Base-by-base conservation (phyloP, 805 yeast species). In the Suhomyces sp. region DNA sequence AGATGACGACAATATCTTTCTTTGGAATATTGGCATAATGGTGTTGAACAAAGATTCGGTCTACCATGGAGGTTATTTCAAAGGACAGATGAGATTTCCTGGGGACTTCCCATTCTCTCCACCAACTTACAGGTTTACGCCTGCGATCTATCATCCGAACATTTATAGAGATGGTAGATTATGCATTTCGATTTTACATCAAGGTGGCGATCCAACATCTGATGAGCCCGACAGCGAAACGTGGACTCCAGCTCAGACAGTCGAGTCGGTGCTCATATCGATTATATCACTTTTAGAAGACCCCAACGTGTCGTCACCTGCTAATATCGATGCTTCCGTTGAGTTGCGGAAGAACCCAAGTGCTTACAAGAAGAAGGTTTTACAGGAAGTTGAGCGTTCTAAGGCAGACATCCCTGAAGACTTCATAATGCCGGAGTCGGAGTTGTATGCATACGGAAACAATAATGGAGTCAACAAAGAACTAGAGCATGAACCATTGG, bases 141-240 rank as follows among this genome's bases (percentile, higher is more conserved):
- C 97, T 12, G 86, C 96, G 43, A 89, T 93, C 59, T 92, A 84
- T 72, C 98, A 93, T 64, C 98, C 98, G 22, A 93, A 93, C 67
- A 96, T 93, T 50, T 93, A 93, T 72, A 81, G 89, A 54, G 97
- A 92, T 69, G 98, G 98, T 15, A 75, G 96, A 59, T 78, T 94
- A 45, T 93, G 98, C 76, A 91, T 92, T 54, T 89, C 97, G 48
- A 93, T 93, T 57, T 77, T 93, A 54, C 98, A 93, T 69, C 89
- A 86, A 58, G 87, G 93, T 15, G 97, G 97, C 21, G 96, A 91
- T 65, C 88, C 87, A 17, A 86, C 93, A 48, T 81, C 89, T 35
- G 97, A 90, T 58, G 97, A 92, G 68, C 93, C 92, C 2, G 96
- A 90, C 61, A 86, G 86, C 52, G 97, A 92, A 72, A 91, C 96